Percentiles rank a stretch among this genome's conserved stretches.
Conservation (phyloP, 805 yeast genomes). For the Starmerella cellae region DNA sequence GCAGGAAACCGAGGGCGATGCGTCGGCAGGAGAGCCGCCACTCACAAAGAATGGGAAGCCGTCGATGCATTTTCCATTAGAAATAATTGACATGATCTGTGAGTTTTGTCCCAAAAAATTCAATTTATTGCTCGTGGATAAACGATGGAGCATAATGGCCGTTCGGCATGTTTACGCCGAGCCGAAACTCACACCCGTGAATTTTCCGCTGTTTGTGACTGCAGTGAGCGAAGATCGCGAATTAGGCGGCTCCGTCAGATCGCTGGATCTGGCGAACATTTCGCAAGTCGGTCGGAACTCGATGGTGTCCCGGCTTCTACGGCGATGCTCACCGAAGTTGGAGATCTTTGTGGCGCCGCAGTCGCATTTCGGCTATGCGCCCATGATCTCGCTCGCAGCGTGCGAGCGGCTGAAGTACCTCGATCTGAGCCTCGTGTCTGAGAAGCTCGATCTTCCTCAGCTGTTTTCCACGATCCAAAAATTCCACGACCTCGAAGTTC, state of each 20-base stretch:
- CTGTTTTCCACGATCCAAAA: slow-evolving; percentile 60
- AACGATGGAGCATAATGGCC: slow-evolving; percentile 44
- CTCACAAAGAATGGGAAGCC: no score
- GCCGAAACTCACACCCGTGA: slow-evolving; percentile 53
- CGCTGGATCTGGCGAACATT: slow-evolving; percentile 61
- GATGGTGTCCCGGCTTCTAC: slow-evolving; percentile 64
- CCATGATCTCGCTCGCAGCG: slow-evolving; percentile 62
- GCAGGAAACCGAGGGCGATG: background rate
- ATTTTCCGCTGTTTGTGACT: slow-evolving; percentile 62
- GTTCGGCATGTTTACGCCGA: slow-evolving; percentile 50
- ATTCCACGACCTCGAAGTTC: slow-evolving; percentile 49
- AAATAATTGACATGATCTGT: slow-evolving; percentile 35
- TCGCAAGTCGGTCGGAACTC: slow-evolving; percentile 90
- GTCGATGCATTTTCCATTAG: slow-evolving; percentile 33
- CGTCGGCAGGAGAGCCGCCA: background rate
- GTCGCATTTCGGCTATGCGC: slow-evolving; percentile 85
- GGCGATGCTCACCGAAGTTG: slow-evolving; percentile 57
- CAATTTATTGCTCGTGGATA: slow-evolving; percentile 44
- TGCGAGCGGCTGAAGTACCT: slow-evolving; percentile 52
- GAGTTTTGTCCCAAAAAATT: slow-evolving; percentile 26
- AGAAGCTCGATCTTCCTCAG: slow-evolving; percentile 71
- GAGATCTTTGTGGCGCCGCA: slow-evolving; percentile 79
- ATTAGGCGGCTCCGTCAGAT: slow-evolving; percentile 47
- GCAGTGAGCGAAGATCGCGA: slow-evolving; percentile 35
- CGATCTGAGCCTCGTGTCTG: slow-evolving; percentile 78